Evolutionary conservation across 352 stramenopile species (phyloP).

Genomic region (Phytophthora hibernalis): DNA sequence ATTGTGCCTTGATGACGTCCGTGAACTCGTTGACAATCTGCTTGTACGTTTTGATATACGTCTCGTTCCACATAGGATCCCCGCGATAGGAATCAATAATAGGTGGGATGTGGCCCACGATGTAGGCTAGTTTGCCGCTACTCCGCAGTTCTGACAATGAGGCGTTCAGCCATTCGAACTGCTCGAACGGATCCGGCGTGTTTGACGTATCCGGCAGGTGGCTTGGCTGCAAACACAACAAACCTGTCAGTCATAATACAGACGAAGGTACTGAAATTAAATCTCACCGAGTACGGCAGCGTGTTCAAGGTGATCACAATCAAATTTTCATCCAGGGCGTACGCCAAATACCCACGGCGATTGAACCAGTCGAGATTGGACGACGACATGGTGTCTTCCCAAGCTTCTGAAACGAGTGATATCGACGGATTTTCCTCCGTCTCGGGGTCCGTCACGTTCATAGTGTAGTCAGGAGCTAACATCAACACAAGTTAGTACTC

Average conservation of each 20-base stretch:
- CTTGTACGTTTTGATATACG: conserved; percentile 88
- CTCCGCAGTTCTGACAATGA: conserved; percentile 62
- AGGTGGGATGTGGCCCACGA: conserved; percentile 92
- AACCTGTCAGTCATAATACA: conserved; percentile 1
- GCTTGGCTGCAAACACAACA: conserved; percentile 45
- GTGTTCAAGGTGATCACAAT: conserved; percentile 83
- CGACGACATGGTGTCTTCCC: conserved; percentile 56
- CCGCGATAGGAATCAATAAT: conserved; percentile 89
- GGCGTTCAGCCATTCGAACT: conserved; percentile 91
- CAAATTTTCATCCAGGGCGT: conserved; percentile 71
- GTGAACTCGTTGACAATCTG: conserved; percentile 67
- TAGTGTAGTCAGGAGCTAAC: conserved; percentile 74
- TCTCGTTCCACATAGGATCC: conserved; percentile 83
- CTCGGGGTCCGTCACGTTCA: conserved; percentile 73
- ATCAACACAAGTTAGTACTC: conserved; percentile 2
- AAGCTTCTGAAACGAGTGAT: conserved; percentile 54
- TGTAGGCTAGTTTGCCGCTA: conserved; percentile 71
- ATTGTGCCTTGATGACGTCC: conserved; percentile 78
- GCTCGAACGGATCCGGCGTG: conserved; percentile 83
- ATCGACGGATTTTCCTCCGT: conserved; percentile 67
- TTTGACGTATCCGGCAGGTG: conserved; percentile 67
- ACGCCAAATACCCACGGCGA: conserved; percentile 64
- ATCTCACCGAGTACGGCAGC: conserved; percentile 76
- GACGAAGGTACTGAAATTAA: neutral
- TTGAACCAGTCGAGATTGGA: conserved; percentile 66